Evolutionary conservation across 345 rosid genomes (phyloP).

Genomic region (Toxicodendron radicans): DNA sequence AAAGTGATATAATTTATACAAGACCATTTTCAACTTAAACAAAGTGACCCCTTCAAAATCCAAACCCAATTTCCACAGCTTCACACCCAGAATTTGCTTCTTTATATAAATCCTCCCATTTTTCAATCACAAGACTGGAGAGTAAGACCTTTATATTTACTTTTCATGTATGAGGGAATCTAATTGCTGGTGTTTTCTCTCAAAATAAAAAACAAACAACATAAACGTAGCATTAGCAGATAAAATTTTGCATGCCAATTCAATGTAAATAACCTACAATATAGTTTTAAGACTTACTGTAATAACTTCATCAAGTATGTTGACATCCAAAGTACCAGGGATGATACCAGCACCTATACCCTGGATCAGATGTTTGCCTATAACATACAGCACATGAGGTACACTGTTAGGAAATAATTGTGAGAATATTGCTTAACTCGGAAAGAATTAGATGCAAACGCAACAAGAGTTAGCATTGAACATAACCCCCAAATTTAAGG

Average conservation of each 20-base stretch:
- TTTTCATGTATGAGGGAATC: neutral
- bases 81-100: neutral
- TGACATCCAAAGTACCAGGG: slow-evolving; percentile 41
- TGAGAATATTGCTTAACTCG: neutral
- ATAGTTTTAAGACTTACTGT: slow-evolving; percentile 31
- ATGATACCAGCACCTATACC: slow-evolving; percentile 64
- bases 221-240: neutral
- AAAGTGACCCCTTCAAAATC: neutral
- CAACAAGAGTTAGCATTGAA: too few species aligned
- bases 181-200: neutral
- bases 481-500: too few species aligned
- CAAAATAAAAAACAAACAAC: neutral
- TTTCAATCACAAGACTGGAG: neutral
- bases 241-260: neutral
- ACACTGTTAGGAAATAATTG: neutral
- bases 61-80: neutral
- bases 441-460: neutral
- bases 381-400: neutral
- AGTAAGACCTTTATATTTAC: neutral
- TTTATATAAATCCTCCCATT: neutral
- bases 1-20: neutral
- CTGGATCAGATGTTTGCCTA: slow-evolving; percentile 56
- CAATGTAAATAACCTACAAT: neutral
- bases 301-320: slow-evolving; percentile 53
- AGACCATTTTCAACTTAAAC: neutral